A percentile compares a stretch with the other conserved stretches of the same genome.
Conservation (phyloP, 305 asterid genomes). For the Fraxinus paxiana region DNA sequence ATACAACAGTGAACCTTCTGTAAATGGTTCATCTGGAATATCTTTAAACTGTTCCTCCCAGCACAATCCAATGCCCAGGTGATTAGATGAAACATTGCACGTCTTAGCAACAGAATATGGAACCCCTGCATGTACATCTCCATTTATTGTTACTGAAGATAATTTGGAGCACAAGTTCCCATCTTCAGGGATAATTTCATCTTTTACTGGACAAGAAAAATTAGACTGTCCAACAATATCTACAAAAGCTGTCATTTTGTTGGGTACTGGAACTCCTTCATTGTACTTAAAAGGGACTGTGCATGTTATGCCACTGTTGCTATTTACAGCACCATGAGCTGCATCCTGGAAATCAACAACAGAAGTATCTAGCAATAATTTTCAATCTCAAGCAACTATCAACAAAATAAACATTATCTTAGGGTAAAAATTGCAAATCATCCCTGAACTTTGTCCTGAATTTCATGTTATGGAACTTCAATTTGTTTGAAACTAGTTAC, state of each 20-base stretch:
- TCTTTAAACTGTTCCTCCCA: constrained; percentile 29
- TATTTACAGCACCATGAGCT: constrained; percentile 33
- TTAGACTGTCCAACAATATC: constrained; percentile 74
- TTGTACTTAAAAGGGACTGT: constrained; percentile 36
- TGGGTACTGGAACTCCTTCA: constrained; percentile 47
- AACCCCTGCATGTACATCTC: constrained; percentile 35
- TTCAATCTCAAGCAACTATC: not conserved
- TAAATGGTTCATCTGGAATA: constrained; percentile 38
- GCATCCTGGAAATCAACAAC: constrained; percentile 41
- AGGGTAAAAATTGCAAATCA: not conserved
- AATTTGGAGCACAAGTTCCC: constrained; percentile 47
- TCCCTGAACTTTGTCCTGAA: not conserved
- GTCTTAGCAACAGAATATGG: constrained; percentile 34
- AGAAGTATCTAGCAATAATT: constrained; percentile 3
- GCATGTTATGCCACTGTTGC: constrained; percentile 30
- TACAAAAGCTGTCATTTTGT: constrained; percentile 62
- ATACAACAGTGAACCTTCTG: constrained; percentile 38
- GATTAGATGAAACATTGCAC: constrained; percentile 38
- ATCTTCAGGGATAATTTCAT: constrained; percentile 47
- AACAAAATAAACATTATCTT: not conserved
- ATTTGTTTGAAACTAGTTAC: not conserved
- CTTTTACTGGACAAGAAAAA: constrained; percentile 50
- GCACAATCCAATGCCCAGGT: constrained; percentile 29
- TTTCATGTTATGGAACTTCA: not conserved
- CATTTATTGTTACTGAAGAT: constrained; percentile 42